Evolutionary conservation across 2,329 filamentous ascomycete genomes (phyloP).

Genomic region (Colletotrichum filicis): DNA sequence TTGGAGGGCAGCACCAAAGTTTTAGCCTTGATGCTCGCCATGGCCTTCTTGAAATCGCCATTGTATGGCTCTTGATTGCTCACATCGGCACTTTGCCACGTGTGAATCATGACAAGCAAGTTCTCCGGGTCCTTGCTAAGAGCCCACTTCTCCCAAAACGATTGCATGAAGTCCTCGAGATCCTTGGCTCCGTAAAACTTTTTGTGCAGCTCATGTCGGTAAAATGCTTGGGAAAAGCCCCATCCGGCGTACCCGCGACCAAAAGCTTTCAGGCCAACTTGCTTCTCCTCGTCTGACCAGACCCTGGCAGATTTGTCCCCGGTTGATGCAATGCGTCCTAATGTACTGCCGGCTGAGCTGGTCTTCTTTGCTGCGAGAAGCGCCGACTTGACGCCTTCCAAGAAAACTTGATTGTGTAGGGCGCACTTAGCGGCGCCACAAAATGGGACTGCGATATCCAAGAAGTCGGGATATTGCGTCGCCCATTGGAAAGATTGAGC

Average conservation of each 20-base stretch:
- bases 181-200: slow-evolving; percentile 42
- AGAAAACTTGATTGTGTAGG: slow-evolving; percentile 63
- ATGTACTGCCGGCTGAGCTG: slow-evolving; percentile 61
- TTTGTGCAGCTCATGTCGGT: slow-evolving; percentile 77
- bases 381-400: slow-evolving; percentile 63
- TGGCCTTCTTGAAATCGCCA: slow-evolving; percentile 71
- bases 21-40: slow-evolving; percentile 78
- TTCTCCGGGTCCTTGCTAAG: slow-evolving; percentile 81
- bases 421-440: slow-evolving; percentile 62
- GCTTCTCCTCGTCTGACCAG: slow-evolving; percentile 55
- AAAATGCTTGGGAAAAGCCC: slow-evolving; percentile 85
- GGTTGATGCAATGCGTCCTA: slow-evolving; percentile 42
- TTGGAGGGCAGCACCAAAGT: slow-evolving; percentile 76
- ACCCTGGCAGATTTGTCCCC: slow-evolving; percentile 22
- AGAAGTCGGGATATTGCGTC: slow-evolving; percentile 60
- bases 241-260: slow-evolving; percentile 82
- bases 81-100: slow-evolving; percentile 81
- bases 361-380: slow-evolving; percentile 52
- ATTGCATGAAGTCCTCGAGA: slow-evolving; percentile 78
- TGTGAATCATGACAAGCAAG: slow-evolving; percentile 78
- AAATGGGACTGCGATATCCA: slow-evolving; percentile 57
- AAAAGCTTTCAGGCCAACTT: slow-evolving; percentile 71
- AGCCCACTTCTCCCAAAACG: slow-evolving; percentile 82
- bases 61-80: slow-evolving; percentile 76
- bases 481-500: slow-evolving; percentile 64